phyloP scores from a whole-genome alignment of 2,329 filamentous ascomycete genomes.

The Pseudogymnoascus sp. region DNA sequence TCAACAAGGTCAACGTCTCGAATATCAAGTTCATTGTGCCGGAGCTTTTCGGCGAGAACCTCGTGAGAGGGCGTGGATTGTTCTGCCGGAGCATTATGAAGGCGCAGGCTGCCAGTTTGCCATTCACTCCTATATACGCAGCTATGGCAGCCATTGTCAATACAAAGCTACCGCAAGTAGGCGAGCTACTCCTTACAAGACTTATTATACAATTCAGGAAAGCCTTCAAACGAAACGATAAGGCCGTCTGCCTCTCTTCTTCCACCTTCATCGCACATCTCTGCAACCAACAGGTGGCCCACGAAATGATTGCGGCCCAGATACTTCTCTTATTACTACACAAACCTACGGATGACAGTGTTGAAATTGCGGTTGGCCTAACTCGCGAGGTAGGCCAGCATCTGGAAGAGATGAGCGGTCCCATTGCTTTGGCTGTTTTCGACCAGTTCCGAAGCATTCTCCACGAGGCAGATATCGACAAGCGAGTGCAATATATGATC shows the following conservation, averaged over 20 bases:
- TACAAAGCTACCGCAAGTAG: slow-evolving; percentile 90
- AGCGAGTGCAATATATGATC: slow-evolving; percentile 98
- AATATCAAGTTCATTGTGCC: slow-evolving; percentile 98
- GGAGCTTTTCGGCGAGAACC: slow-evolving; percentile 89
- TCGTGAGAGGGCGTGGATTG: slow-evolving; percentile 80
- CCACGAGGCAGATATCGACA: slow-evolving; percentile 95
- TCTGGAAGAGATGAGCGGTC: slow-evolving; percentile 86
- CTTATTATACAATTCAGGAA: slow-evolving; percentile 91
- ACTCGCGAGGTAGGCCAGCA: slow-evolving; percentile 91
- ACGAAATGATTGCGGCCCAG: slow-evolving; percentile 88
- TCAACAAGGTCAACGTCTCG: slow-evolving; percentile 97
- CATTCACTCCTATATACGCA: slow-evolving; percentile 93
- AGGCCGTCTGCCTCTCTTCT: slow-evolving; percentile 85
- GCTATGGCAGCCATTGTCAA: slow-evolving; percentile 96
- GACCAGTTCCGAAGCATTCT: slow-evolving; percentile 93
- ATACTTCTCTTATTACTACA: slow-evolving; percentile 85
- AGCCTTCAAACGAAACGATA: slow-evolving; percentile 92
- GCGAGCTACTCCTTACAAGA: slow-evolving; percentile 78
- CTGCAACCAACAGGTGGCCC: slow-evolving; percentile 90
- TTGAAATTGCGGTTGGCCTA: slow-evolving; percentile 92
- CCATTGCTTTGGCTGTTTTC: slow-evolving; percentile 83
- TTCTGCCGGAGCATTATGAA: slow-evolving; percentile 98
- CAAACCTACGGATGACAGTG: slow-evolving; percentile 93
- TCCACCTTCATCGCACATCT: slow-evolving; percentile 93
- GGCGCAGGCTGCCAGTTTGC: slow-evolving; percentile 88